phyloP scores from a whole-genome alignment of 2,329 filamentous ascomycete species.

The Incumbomyces delicatus region DNA sequence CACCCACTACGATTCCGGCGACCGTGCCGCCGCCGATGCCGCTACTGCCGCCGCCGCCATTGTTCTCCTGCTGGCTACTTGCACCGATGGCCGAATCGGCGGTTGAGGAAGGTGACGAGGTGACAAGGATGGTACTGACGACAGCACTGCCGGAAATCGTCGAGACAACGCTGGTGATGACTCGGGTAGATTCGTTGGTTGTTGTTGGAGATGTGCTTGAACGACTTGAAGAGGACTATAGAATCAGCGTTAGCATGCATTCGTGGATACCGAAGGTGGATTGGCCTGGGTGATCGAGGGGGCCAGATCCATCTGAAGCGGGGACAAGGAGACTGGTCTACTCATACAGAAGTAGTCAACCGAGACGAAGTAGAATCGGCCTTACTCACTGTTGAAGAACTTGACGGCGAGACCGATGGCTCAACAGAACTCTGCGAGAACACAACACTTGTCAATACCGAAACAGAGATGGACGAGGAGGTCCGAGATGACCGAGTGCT shows the following conservation, averaged over 20 bases:
- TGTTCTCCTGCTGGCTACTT: conserved; percentile 5
- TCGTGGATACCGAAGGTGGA: not conserved
- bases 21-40: conserved; percentile 32
- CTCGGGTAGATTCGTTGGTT: conserved; percentile 6
- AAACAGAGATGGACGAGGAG: not conserved
- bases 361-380: conserved; percentile 7
- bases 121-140: conserved; percentile 21
- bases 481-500: not conserved
- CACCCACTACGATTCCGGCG: conserved; percentile 36
- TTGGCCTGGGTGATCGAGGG: not conserved
- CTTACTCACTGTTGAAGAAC: conserved; percentile 12
- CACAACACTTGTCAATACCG: conserved; percentile 14
- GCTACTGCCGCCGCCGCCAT: conserved; percentile 10
- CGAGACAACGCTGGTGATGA: conserved; percentile 19
- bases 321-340: conserved; percentile 7
- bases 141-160: conserved; percentile 24
- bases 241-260: not conserved
- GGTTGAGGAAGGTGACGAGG: conserved; percentile 12
- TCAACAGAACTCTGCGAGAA: conserved; percentile 17
- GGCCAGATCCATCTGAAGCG: not conserved
- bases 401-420: conserved; percentile 7
- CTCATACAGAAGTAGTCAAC: conserved; percentile 16
- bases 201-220: conserved; percentile 1
- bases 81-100: conserved; percentile 17
- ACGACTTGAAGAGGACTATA: conserved; percentile 1